These are phyloP conservation scores for Ogataea henricii DNA, from an alignment of 805 yeast genomes.

Conservation along the genomic window DNA sequence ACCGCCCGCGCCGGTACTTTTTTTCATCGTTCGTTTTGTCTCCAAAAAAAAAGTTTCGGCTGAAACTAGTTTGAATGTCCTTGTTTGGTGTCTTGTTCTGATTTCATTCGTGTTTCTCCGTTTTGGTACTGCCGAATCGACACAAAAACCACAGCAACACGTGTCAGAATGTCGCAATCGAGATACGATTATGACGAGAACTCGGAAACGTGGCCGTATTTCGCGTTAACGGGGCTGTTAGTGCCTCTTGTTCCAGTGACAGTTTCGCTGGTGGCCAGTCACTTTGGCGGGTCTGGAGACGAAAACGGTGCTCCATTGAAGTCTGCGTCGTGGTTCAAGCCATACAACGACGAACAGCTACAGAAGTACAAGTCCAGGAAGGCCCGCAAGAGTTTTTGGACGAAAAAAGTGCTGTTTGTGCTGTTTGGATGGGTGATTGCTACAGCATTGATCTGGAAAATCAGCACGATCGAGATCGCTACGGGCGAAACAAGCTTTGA, in stretches of 20 bases:
- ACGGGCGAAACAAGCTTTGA: conserved; percentile 62
- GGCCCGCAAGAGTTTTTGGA: conserved; percentile 37
- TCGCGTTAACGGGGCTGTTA: conserved; percentile 69
- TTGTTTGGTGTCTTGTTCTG: neutral
- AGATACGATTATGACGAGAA: conserved; percentile 83
- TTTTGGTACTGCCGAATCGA: neutral
- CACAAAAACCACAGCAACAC: neutral
- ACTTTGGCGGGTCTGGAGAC: neutral
- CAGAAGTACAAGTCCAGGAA: conserved; percentile 32
- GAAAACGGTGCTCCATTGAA: conserved; percentile 20
- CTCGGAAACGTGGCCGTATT: conserved; percentile 93
- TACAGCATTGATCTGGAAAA: conserved; percentile 40
- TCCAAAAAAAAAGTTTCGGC: neutral
- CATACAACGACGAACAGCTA: conserved; percentile 37
- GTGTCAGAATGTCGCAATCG: conserved; percentile 45
- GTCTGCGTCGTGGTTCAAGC: conserved; percentile 32
- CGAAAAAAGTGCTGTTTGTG: conserved; percentile 31
- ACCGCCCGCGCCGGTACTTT: neutral
- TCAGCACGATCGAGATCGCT: conserved; percentile 47
- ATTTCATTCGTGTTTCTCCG: neutral
- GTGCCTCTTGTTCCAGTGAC: conserved; percentile 64
- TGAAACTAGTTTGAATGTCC: neutral
- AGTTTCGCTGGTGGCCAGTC: conserved; percentile 24
- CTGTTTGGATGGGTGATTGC: conserved; percentile 64
- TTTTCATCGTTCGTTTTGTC: neutral